These are phyloP conservation scores for Neonectria ditissima DNA, from an alignment of 2,329 filamentous ascomycete species.

Conservation along the genomic window DNA sequence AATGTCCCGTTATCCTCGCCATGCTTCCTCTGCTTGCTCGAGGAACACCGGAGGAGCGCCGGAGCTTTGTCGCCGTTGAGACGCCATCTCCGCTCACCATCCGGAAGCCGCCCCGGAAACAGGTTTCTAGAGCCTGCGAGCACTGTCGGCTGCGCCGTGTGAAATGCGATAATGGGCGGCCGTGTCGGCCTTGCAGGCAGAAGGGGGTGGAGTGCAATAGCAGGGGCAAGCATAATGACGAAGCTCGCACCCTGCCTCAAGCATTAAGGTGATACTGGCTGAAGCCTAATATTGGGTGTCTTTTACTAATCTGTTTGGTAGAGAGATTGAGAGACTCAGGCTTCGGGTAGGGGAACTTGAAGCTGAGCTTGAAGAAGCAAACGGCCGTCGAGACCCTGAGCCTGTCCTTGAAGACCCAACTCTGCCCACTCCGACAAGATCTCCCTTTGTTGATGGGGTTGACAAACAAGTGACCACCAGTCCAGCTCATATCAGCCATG, in stretches of 20 bases:
- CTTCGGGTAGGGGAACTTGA: constrained; percentile 48
- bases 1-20: background rate
- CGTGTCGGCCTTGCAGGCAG: constrained; percentile 32
- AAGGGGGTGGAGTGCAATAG: constrained; percentile 28
- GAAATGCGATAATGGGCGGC: constrained; percentile 39
- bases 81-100: background rate
- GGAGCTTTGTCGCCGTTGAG: background rate
- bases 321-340: constrained; percentile 52
- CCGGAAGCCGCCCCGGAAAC: constrained; percentile 31
- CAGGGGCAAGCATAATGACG: constrained; percentile 27
- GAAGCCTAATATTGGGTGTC: background rate
- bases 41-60: constrained; percentile 23
- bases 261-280: constrained; percentile 24
- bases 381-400: background rate
- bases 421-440: background rate
- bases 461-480: background rate
- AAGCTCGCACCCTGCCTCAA: constrained; percentile 31
- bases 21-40: constrained; percentile 27
- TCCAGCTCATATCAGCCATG: background rate
- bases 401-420: constrained; percentile 38
- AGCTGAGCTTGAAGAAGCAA: constrained; percentile 29
- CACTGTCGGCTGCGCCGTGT: constrained; percentile 37
- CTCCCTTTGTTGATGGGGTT: constrained; percentile 7
- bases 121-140: constrained; percentile 41
- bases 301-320: background rate